These are phyloP conservation scores for Cutaneotrichosporon sp. DNA, from an alignment of 1,284 basidiomycete species.

Conservation along the genomic window DNA sequence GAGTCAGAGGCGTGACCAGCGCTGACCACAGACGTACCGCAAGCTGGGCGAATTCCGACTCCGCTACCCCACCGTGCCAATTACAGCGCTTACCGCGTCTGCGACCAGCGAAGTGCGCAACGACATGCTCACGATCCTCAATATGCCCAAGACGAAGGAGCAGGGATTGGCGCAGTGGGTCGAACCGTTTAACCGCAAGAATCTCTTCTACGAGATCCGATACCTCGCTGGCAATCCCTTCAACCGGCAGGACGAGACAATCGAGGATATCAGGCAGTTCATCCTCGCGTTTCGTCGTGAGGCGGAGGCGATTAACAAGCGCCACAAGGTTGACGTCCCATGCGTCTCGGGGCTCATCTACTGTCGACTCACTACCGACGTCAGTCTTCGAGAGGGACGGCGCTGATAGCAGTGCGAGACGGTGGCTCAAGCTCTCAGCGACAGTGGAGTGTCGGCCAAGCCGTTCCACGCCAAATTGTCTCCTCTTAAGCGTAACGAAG, in stretches of 20 bases:
- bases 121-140: constrained; percentile 64
- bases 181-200: constrained; percentile 72
- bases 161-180: constrained; percentile 59
- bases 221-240: constrained; percentile 5
- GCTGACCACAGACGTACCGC: constrained; percentile 56
- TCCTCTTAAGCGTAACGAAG: constrained; percentile 51
- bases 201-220: constrained; percentile 67
- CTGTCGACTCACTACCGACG: constrained; percentile 54
- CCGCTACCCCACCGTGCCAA: constrained; percentile 64
- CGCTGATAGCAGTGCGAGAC: constrained; percentile 11
- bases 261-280: constrained; percentile 53
- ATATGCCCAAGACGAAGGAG: constrained; percentile 50
- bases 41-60: constrained; percentile 65
- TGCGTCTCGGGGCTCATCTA: constrained; percentile 75
- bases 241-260: constrained; percentile 2
- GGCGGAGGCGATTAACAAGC: constrained; percentile 21
- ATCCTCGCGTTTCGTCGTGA: no score
- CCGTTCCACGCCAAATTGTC: constrained; percentile 69
- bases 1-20: neutral
- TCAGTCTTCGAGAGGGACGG: neutral
- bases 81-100: constrained; percentile 57
- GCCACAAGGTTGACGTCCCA: constrained; percentile 22
- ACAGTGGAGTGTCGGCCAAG: constrained; percentile 61
- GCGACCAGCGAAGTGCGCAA: constrained; percentile 58
- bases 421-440: constrained; percentile 59